Evolutionary conservation across 805 yeast genomes (phyloP).

Genomic region (Yamadazyma endophytica): DNA sequence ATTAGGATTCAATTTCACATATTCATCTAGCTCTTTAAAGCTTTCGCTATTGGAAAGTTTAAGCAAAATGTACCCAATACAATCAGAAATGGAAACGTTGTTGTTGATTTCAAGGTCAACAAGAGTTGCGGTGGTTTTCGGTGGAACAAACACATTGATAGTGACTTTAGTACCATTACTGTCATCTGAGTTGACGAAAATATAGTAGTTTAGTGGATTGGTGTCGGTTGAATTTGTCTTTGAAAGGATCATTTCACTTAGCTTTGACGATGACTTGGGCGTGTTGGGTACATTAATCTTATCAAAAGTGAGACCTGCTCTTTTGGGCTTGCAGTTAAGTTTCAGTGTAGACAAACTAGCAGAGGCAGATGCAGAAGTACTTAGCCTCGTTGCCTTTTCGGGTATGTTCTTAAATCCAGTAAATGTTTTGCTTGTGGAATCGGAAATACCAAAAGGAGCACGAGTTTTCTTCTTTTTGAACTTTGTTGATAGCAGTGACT

Average conservation of each 20-base stretch:
- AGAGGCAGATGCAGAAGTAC: too few relatives aligned
- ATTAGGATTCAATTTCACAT: constrained; percentile 47
- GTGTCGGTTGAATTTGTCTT: constrained; percentile 28
- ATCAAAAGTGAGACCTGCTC: constrained; percentile 18
- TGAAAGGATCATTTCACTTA: constrained; percentile 42
- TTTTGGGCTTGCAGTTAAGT: too few relatives aligned
- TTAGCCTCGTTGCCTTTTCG: background rate
- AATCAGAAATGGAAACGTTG: constrained; percentile 30
- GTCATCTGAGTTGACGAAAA: constrained; percentile 18
- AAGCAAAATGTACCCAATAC: constrained; percentile 37
- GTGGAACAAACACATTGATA: constrained; percentile 31
- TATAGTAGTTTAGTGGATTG: constrained; percentile 43
- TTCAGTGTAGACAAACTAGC: too few relatives aligned
- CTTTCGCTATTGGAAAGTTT: constrained; percentile 20
- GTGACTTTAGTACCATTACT: constrained; percentile 4
- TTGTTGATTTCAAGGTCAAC: constrained; percentile 19
- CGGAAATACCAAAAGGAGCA: constrained; percentile 3
- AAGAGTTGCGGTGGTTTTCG: constrained; percentile 22
- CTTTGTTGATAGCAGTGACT: constrained; percentile 5
- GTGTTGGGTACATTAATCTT: constrained; percentile 11
- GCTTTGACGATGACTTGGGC: constrained; percentile 23
- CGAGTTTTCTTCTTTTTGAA: constrained; percentile 8
- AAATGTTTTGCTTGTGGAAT: too few relatives aligned
- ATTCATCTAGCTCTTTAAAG: constrained; percentile 9
- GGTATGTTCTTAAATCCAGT: background rate